A percentile compares a stretch with the other conserved stretches of the same genome.
These are phyloP conservation scores for Phytopythium cucurbitacearum DNA, from an alignment of 352 stramenopile species.

Conservation along the genomic window DNA sequence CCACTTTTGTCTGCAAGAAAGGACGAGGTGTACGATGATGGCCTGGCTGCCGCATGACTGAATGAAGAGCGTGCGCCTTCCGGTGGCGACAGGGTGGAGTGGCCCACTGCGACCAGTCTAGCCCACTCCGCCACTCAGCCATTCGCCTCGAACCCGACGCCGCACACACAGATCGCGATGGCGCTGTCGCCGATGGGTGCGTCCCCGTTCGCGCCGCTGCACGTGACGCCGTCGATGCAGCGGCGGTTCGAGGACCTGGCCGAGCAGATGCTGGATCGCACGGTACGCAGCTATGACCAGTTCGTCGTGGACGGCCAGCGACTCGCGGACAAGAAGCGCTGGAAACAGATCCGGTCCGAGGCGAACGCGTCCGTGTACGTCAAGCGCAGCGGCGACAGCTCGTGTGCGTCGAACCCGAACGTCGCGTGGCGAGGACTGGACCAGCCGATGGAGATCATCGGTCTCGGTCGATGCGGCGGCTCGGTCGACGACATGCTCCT, in stretches of 20 bases:
- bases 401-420: slow-evolving; percentile 21
- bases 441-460: slow-evolving; percentile 13
- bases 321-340: slow-evolving; percentile 25
- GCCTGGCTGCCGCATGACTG: too few species aligned
- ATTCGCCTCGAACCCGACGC: not conserved
- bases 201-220: slow-evolving; percentile 24
- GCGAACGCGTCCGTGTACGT: slow-evolving; percentile 28
- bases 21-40: too few species aligned
- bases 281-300: slow-evolving; percentile 32
- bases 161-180: not conserved
- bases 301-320: slow-evolving; percentile 17
- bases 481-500: not conserved
- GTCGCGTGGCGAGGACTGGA: slow-evolving; percentile 23
- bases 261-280: slow-evolving; percentile 28
- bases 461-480: not conserved
- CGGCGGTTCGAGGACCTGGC: slow-evolving; percentile 26
- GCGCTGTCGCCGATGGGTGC: not conserved
- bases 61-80: too few species aligned
- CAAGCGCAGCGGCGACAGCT: slow-evolving; percentile 20
- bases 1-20: too few species aligned
- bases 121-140: not conserved
- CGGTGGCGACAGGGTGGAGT: too few species aligned
- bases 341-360: slow-evolving; percentile 31
- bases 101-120: too few species aligned
- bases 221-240: slow-evolving; percentile 24